These are phyloP conservation scores for Venturia aucupariae DNA, from an alignment of 2,329 filamentous ascomycete species.

Conservation along the genomic window DNA sequence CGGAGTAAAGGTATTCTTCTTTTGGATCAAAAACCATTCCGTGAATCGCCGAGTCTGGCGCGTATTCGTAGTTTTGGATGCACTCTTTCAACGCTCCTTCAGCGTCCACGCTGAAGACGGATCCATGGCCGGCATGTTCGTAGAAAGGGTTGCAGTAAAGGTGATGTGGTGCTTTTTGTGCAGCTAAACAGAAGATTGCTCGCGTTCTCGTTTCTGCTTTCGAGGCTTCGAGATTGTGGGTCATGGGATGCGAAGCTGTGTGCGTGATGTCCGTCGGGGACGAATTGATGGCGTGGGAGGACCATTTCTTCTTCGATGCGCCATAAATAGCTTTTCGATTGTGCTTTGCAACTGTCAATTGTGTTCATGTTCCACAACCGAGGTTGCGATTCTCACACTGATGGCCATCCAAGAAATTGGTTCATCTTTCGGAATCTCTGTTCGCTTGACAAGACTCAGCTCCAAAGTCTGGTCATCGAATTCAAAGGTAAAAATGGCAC, in stretches of 20 bases:
- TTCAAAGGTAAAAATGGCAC: slow-evolving; percentile 79
- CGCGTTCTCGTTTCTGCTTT: slow-evolving; percentile 68
- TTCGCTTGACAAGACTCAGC: slow-evolving; percentile 67
- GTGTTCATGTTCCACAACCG: slow-evolving; percentile 17
- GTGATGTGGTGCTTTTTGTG: slow-evolving; percentile 64
- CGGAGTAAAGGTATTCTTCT: slow-evolving; percentile 69
- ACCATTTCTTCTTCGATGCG: slow-evolving; percentile 90
- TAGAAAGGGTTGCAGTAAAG: slow-evolving; percentile 92
- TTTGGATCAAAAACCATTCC: slow-evolving; percentile 72
- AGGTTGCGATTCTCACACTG: slow-evolving; percentile 48
- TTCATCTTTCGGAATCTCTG: slow-evolving; percentile 71
- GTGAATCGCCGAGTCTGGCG: slow-evolving; percentile 62
- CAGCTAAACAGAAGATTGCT: slow-evolving; percentile 80
- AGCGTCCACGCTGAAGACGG: slow-evolving; percentile 57
- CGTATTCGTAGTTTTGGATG: slow-evolving; percentile 65
- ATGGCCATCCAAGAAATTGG: slow-evolving; percentile 94
- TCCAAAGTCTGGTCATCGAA: slow-evolving; percentile 77
- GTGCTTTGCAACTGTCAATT: slow-evolving; percentile 44
- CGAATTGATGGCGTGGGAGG: slow-evolving; percentile 66
- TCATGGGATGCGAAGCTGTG: slow-evolving; percentile 64
- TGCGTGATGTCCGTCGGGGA: slow-evolving; percentile 64
- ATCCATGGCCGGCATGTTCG: slow-evolving; percentile 71
- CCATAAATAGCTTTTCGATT: slow-evolving; percentile 78
- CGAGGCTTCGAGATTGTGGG: slow-evolving; percentile 61
- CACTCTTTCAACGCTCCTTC: slow-evolving; percentile 52